Percentiles rank a stretch among this genome's conserved stretches.
phyloP scores from a whole-genome alignment of 148 eudicot genomes.

The Amaranthus hypochondriacus region DNA sequence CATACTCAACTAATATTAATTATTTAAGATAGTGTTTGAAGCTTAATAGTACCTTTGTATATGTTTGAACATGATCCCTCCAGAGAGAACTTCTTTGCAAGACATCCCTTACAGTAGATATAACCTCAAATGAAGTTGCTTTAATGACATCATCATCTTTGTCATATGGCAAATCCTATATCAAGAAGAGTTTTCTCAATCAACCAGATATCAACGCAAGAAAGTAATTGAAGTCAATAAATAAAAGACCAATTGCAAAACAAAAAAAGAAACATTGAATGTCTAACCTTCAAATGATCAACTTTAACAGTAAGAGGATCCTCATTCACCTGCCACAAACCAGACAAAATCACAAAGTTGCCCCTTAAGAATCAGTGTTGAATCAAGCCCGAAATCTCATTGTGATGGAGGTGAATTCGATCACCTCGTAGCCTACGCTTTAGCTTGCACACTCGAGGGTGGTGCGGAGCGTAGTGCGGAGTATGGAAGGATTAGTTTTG shows the following conservation, averaged over 20 bases:
- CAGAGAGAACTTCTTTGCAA: slow-evolving; percentile 91
- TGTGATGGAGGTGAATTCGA: too few species aligned
- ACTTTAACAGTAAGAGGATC: slow-evolving; percentile 96
- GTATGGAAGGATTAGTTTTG: too few species aligned
- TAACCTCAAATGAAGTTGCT: slow-evolving; percentile 97
- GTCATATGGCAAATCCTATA: slow-evolving; percentile 78
- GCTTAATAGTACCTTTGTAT: slow-evolving; percentile 56
- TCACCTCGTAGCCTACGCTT: too few species aligned
- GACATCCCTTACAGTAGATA: slow-evolving; percentile 91
- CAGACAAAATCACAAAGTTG: slow-evolving; percentile 7
- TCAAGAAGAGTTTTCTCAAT: slow-evolving; percentile 13
- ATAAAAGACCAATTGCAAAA: not conserved
- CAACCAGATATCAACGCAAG: slow-evolving; percentile 16
- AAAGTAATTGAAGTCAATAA: not conserved
- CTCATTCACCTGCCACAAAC: slow-evolving; percentile 71
- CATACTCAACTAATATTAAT: not conserved
- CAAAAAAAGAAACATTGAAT: not conserved
- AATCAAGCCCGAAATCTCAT: too few species aligned
- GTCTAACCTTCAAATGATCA: slow-evolving; percentile 86
- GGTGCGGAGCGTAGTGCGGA: too few species aligned
- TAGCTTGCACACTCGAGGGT: too few species aligned
- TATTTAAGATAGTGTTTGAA: not conserved
- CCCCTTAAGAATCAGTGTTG: not conserved
- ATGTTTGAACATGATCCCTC: slow-evolving; percentile 96
- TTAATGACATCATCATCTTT: slow-evolving; percentile 93